Percentiles rank a stretch among this genome's conserved stretches.
Evolutionary conservation across 2,329 filamentous ascomycete genomes (phyloP).

Genomic region (Madurella fahalii): DNA sequence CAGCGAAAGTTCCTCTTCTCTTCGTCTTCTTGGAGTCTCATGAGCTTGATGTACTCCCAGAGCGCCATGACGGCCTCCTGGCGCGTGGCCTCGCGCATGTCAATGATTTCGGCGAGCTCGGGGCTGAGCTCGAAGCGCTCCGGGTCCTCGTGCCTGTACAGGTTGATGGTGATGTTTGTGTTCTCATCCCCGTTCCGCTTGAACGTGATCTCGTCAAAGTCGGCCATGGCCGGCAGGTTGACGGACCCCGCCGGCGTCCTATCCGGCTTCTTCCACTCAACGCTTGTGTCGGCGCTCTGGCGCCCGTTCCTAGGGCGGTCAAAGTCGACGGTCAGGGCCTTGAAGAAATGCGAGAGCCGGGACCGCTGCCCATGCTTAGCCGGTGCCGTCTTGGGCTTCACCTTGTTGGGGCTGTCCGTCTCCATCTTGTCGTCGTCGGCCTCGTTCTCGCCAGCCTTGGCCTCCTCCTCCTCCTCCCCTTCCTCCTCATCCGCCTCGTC

Average conservation of each 20-base stretch:
- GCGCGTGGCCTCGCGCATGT: constrained; percentile 80
- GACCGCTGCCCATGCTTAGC: constrained; percentile 41
- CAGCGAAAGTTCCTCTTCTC: constrained; percentile 91
- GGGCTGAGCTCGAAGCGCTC: constrained; percentile 80
- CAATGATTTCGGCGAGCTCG: constrained; percentile 76
- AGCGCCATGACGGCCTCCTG: constrained; percentile 85
- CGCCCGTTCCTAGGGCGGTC: constrained; percentile 55
- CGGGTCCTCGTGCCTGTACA: constrained; percentile 77
- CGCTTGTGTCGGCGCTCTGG: constrained; percentile 51
- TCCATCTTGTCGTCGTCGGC: constrained; percentile 50
- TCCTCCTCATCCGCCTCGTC: constrained; percentile 51
- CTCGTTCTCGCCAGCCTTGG: constrained; percentile 39
- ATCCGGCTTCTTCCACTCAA: constrained; percentile 86
- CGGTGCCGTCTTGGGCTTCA: constrained; percentile 35
- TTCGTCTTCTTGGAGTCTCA: constrained; percentile 86
- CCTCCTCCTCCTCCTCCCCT: constrained; percentile 46
- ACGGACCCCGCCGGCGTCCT: constrained; percentile 45
- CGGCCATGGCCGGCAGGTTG: constrained; percentile 59
- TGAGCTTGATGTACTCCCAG: constrained; percentile 89
- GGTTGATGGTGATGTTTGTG: constrained; percentile 82
- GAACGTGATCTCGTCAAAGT: constrained; percentile 90
- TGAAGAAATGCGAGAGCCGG: constrained; percentile 77
- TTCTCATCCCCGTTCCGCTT: constrained; percentile 91
- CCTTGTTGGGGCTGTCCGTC: constrained; percentile 44
- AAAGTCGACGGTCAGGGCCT: constrained; percentile 70